Percentiles rank a stretch among this genome's conserved stretches.
These are phyloP conservation scores for Cladorrhinum sp. DNA, from an alignment of 2,329 filamentous ascomycete species.

Conservation along the genomic window DNA sequence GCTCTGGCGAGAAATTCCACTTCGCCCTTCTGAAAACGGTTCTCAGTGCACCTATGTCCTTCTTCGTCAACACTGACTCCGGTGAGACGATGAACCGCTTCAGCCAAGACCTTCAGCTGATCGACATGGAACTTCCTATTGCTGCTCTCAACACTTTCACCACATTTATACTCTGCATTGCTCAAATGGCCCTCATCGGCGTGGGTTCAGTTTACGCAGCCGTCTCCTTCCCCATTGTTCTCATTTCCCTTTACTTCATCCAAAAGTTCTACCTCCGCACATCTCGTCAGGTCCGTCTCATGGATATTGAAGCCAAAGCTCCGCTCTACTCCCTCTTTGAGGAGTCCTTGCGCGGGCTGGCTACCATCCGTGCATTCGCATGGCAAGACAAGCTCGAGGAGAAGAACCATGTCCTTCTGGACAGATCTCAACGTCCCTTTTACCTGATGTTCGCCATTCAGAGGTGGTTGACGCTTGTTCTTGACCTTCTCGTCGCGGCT, in stretches of 20 bases:
- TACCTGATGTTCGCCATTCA: slow-evolving; percentile 58
- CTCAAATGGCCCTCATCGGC: slow-evolving; percentile 45
- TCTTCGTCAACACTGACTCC: slow-evolving; percentile 34
- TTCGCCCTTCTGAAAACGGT: slow-evolving; percentile 29
- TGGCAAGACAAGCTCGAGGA: slow-evolving; percentile 46
- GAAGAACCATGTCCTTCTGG: slow-evolving; percentile 47
- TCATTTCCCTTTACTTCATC: slow-evolving; percentile 34
- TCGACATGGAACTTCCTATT: slow-evolving; percentile 31
- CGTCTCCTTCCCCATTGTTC: slow-evolving; percentile 42
- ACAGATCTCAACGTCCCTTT: slow-evolving; percentile 54
- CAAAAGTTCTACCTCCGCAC: slow-evolving; percentile 52
- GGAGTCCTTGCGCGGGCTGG: slow-evolving; percentile 47
- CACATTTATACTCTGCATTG: slow-evolving; percentile 32
- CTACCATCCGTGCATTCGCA: slow-evolving; percentile 52
- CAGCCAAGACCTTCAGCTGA: slow-evolving; percentile 33
- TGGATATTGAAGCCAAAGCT: slow-evolving; percentile 52
- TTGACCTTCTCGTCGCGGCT: slow-evolving; percentile 38
- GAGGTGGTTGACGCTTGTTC: slow-evolving; percentile 47
- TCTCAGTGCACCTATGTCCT: slow-evolving; percentile 33
- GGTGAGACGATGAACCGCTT: slow-evolving; percentile 36
- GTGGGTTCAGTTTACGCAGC: slow-evolving; percentile 43
- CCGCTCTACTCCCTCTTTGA: slow-evolving; percentile 48
- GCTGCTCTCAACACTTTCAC: slow-evolving; percentile 29
- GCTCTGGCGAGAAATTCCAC: slow-evolving; percentile 32
- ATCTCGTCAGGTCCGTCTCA: slow-evolving; percentile 48